A percentile compares a stretch with the other conserved stretches of the same genome.
Conservation (phyloP, 2,329 filamentous ascomycete genomes). For the Berkeleyomyces rouxiae region DNA sequence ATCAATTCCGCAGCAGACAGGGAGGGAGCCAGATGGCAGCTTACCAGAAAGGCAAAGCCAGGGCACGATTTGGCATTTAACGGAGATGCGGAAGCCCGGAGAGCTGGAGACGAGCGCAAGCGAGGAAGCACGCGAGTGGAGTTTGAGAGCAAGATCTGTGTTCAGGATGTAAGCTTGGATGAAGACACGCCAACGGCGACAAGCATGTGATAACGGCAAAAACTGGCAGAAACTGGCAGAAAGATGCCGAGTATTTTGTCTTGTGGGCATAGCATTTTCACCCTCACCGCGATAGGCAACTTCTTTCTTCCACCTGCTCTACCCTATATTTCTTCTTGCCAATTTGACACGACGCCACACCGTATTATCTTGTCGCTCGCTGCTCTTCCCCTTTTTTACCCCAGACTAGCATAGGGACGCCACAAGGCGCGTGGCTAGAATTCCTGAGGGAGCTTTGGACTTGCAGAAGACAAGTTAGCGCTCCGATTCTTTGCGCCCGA, state of each 20-base stretch:
- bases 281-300: background rate
- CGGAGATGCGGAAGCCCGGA: background rate
- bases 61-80: background rate
- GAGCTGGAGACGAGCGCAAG: background rate
- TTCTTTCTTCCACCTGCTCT: background rate
- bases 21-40: background rate
- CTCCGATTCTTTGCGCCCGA: no score
- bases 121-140: background rate
- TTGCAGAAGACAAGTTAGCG: no score
- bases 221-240: background rate
- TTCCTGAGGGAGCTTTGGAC: background rate
- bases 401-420: background rate
- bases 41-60: background rate
- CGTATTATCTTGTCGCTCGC: background rate
- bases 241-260: background rate
- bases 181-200: background rate
- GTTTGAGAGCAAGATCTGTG: no score
- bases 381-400: background rate
- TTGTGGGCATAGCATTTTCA: background rate
- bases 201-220: background rate
- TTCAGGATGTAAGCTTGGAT: no score
- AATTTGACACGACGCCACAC: background rate
- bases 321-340: background rate
- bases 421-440: background rate
- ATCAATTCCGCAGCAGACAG: background rate